phyloP scores from a whole-genome alignment of 352 stramenopile species.

The Phytophthora macrochlamydospora region DNA sequence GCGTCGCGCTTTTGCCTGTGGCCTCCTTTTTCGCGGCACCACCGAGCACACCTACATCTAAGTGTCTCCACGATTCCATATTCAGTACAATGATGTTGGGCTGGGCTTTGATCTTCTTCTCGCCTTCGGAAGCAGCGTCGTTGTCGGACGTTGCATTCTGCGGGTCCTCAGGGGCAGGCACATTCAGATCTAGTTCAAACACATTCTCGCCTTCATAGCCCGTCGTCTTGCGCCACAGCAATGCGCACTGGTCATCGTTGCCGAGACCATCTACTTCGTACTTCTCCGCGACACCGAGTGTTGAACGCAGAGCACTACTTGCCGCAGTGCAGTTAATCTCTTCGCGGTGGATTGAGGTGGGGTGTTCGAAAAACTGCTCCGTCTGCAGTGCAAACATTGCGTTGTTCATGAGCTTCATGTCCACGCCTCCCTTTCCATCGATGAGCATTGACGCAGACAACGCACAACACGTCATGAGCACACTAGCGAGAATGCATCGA shows the following conservation, averaged over 20 bases:
- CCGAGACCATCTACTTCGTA: slow-evolving; percentile 50
- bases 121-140: slow-evolving; percentile 3
- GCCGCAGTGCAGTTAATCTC: slow-evolving; percentile 73
- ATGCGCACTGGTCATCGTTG: slow-evolving; percentile 67
- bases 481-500: slow-evolving; percentile 37
- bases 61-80: slow-evolving; percentile 71
- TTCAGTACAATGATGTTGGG: slow-evolving; percentile 81
- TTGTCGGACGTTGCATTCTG: slow-evolving; percentile 8
- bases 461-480: slow-evolving; percentile 36
- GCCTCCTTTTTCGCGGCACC: slow-evolving; percentile 46
- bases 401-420: slow-evolving; percentile 81
- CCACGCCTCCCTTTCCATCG: slow-evolving; percentile 46
- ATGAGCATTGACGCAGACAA: slow-evolving; percentile 55
- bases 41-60: slow-evolving; percentile 74
- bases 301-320: slow-evolving; percentile 51
- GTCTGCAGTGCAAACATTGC: slow-evolving; percentile 65
- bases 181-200: slow-evolving; percentile 55
- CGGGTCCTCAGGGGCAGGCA: slow-evolving; percentile 8
- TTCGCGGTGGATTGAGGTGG: slow-evolving; percentile 42
- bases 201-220: slow-evolving; percentile 54
- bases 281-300: slow-evolving; percentile 45
- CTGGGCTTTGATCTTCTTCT: slow-evolving; percentile 14
- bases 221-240: slow-evolving; percentile 70
- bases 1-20: slow-evolving; percentile 56
- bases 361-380: slow-evolving; percentile 57